Base-by-base conservation (phyloP, 306 rosid genomes). In the Pachyrhizus erosus region DNA sequence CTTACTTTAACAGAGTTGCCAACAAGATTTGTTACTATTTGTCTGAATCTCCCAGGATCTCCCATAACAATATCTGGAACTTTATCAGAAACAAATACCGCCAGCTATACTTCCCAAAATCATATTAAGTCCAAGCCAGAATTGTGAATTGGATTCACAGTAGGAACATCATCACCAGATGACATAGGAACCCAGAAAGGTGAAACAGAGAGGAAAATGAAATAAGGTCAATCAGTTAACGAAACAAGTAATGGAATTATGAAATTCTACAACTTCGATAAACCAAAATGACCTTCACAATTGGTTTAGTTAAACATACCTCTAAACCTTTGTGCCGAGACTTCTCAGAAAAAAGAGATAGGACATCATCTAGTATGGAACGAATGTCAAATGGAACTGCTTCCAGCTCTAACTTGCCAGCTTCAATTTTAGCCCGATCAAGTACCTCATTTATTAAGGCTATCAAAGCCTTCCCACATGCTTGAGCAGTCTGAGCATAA, bases 11-110 rank as follows among this genome's bases (percentile, higher is more conserved):
- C 94, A 46, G 99, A 96, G 91, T 96, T 96, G 49, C 97, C 97
- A 57, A 96, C 99, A 75, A 96, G 98, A 87, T 96, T 96, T 78
- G 98, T 96, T 51, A 96, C 84, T 37, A 96, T 93, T 83, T 96
- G 99, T 79, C 99, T 89, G 92, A 96, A 96, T 87, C 99, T 88
- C 84, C 99, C 97, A 0, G 98, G 97, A 91, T 96, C 99, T 34
- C 99, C 99, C 83, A 88, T 87, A 48, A 96, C 92, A 82, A 89
- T 75, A 64, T 92, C 91, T 21, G 99, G 99, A 83, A 96, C 99
- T 90, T 91, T 90, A 85, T 91, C 97, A 13, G 97, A 96, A 80
- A 96, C 99, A 88, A 93, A 96, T 27, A 94, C 98, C 52, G 99
- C 98, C 85, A 96, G 83, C 99, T 96, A 80, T 84, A 84, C 75